These are phyloP conservation scores for Hemileia vastatrix DNA, from an alignment of 1,284 basidiomycete species.

Conservation along the genomic window DNA sequence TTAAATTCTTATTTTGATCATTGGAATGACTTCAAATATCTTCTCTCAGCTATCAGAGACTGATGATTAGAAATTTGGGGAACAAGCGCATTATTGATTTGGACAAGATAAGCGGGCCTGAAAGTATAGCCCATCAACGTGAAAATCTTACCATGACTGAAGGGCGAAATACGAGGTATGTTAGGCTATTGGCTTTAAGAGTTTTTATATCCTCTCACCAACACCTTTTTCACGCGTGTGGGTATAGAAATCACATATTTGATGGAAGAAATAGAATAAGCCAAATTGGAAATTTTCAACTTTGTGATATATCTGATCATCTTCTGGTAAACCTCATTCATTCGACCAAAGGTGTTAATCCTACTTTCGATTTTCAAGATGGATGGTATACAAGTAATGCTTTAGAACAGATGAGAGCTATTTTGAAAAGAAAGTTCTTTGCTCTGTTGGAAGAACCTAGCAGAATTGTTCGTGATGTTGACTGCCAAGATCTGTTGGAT, in stretches of 20 bases:
- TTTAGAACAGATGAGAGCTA: slow-evolving; percentile 68
- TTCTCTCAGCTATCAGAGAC: slow-evolving; percentile 59
- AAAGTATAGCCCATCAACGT: too few relatives aligned
- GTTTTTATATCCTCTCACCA: too few relatives aligned
- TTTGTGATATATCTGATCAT: slow-evolving; percentile 80
- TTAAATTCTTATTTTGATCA: background rate
- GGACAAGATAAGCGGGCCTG: too few relatives aligned
- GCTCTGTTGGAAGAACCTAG: slow-evolving; percentile 54
- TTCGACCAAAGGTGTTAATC: slow-evolving; percentile 43
- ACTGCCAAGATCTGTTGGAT: slow-evolving; percentile 10
- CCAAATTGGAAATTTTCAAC: slow-evolving; percentile 83
- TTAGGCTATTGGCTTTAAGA: too few relatives aligned
- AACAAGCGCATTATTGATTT: slow-evolving; percentile 2
- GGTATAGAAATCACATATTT: too few relatives aligned
- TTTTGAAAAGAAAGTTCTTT: slow-evolving; percentile 78
- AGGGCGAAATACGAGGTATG: too few relatives aligned
- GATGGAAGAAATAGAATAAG: too few relatives aligned
- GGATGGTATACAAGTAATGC: slow-evolving; percentile 72
- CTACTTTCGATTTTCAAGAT: slow-evolving; percentile 55
- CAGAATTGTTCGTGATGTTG: background rate
- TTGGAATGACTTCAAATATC: background rate
- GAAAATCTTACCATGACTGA: too few relatives aligned
- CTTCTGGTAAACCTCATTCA: slow-evolving; percentile 69
- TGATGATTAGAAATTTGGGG: slow-evolving; percentile 38
- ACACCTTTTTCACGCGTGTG: too few relatives aligned